These are phyloP conservation scores for Penicillium verhagenii DNA, from an alignment of 495 filamentous ascomycete species.

Conservation along the genomic window DNA sequence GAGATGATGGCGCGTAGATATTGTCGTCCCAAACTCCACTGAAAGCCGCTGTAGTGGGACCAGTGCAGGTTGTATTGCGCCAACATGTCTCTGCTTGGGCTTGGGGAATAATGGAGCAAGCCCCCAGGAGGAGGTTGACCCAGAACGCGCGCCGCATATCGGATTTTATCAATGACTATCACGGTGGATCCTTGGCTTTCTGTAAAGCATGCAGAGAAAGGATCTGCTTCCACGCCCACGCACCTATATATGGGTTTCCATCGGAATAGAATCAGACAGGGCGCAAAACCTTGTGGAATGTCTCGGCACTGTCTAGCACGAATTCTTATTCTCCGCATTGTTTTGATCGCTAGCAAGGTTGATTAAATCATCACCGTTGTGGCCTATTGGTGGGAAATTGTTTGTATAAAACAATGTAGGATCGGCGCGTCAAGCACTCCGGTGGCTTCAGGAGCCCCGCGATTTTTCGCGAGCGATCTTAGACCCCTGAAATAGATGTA, in stretches of 20 bases:
- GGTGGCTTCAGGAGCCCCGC: slow-evolving; percentile 5
- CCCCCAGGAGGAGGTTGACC: slow-evolving; percentile 10
- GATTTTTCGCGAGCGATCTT: background rate
- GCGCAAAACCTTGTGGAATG: background rate
- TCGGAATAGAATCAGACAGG: background rate
- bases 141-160: slow-evolving; percentile 20
- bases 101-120: slow-evolving; percentile 16
- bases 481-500: background rate
- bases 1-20: slow-evolving; percentile 56
- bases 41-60: slow-evolving; percentile 52
- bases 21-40: slow-evolving; percentile 60
- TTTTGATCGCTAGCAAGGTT: background rate
- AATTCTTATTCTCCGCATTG: background rate
- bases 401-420: background rate
- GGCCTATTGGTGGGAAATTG: slow-evolving; percentile 24
- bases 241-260: background rate
- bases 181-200: background rate
- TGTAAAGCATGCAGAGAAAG: background rate
- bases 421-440: slow-evolving; percentile 15
- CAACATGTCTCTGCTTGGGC: slow-evolving; percentile 48
- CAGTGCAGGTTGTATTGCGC: slow-evolving; percentile 55
- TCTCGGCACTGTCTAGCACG: background rate
- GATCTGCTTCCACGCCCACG: background rate
- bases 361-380: background rate
- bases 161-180: background rate